Conservation (phyloP, 257 asterid genomes). For the Solanum appendiculatum region DNA sequence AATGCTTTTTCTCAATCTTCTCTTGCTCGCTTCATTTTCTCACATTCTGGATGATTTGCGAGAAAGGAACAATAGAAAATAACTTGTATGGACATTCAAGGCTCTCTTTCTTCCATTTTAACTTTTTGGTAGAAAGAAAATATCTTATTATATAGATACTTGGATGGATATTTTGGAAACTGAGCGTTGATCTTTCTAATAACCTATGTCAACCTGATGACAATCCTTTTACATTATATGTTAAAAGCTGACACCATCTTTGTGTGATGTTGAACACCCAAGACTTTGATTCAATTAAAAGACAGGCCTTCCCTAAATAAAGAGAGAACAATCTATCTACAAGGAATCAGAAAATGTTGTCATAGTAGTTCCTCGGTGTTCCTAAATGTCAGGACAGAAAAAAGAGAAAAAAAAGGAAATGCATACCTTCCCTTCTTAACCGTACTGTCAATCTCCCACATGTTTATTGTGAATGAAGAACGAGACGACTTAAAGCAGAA, state of each 20-base stretch:
- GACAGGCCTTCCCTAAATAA: background rate
- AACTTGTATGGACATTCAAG: background rate
- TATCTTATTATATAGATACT: background rate
- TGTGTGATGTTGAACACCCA: background rate
- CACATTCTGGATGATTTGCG: background rate
- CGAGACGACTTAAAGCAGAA: slow-evolving; percentile 95
- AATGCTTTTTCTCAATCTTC: background rate
- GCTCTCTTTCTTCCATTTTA: background rate
- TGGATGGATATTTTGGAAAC: background rate
- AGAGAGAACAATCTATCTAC: background rate
- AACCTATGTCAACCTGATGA: background rate
- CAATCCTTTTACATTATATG: background rate
- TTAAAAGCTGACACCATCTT: background rate
- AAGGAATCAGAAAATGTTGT: background rate
- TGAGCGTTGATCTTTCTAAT: background rate
- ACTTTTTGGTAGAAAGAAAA: background rate
- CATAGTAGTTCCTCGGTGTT: background rate
- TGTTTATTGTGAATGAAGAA: slow-evolving; percentile 83
- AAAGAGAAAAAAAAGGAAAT: background rate
- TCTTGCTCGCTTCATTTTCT: background rate
- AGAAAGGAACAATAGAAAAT: background rate
- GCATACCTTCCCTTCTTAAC: slow-evolving; percentile 89
- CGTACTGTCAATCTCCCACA: slow-evolving; percentile 99
- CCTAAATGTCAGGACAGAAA: background rate
- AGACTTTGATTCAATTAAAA: background rate